phyloP scores from a whole-genome alignment of 2,329 filamentous ascomycete species.

The Fusarium tjaetaba region DNA sequence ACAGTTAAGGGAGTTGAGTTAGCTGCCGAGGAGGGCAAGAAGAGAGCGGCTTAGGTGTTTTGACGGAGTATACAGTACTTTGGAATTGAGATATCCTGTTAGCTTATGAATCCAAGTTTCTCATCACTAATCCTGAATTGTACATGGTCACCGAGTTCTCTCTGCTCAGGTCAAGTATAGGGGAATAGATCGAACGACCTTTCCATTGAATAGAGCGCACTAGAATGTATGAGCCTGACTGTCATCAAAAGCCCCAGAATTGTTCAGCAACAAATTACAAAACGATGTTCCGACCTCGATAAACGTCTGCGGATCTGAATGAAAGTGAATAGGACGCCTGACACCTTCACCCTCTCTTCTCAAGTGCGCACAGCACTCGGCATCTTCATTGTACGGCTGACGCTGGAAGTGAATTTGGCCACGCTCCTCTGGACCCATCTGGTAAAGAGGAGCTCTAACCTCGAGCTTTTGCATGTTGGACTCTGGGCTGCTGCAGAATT shows the following conservation, averaged over 20 bases:
- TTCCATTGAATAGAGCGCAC: rapidly evolving
- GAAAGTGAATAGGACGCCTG: background rate
- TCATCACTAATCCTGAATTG: rapidly evolving
- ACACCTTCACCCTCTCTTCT: background rate
- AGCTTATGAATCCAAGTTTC: background rate
- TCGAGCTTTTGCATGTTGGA: background rate
- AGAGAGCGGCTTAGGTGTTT: background rate
- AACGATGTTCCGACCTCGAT: background rate
- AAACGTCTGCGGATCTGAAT: background rate
- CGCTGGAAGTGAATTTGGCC: background rate
- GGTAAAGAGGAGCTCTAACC: background rate
- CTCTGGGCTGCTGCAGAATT: background rate
- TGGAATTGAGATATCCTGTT: background rate
- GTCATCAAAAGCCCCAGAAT: rapidly evolving
- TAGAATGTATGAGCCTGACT: background rate
- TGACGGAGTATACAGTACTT: rapidly evolving
- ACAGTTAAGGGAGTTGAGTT: conserved; percentile 30
- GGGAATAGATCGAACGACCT: no score
- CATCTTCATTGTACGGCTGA: background rate
- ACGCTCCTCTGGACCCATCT: background rate
- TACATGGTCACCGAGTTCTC: rapidly evolving
- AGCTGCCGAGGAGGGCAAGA: conserved; percentile 10
- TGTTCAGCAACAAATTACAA: background rate
- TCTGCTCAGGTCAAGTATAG: rapidly evolving
- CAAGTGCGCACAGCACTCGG: background rate